These are phyloP conservation scores for Neurospora sp. DNA, from an alignment of 495 filamentous ascomycete genomes.

Conservation along the genomic window DNA sequence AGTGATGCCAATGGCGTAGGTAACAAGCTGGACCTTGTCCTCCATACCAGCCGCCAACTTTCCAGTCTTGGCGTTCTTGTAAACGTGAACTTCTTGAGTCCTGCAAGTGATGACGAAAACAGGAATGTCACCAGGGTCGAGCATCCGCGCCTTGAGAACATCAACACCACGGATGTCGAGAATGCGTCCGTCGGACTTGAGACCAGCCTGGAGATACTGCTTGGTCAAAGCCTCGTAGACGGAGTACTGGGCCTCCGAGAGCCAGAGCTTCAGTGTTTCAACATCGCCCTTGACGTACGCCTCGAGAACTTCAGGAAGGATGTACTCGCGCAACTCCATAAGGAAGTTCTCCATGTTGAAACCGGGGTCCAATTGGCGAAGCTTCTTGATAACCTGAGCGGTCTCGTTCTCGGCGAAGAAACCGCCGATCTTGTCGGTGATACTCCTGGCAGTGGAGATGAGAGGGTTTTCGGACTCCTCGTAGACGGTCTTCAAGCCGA, in stretches of 20 bases:
- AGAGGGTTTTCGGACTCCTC: constrained; percentile 95
- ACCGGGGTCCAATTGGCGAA: constrained; percentile 89
- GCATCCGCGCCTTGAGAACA: constrained; percentile 73
- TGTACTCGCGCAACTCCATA: constrained; percentile 92
- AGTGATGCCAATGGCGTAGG: constrained; percentile 94
- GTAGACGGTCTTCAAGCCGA: constrained; percentile 72
- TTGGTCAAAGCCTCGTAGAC: constrained; percentile 91
- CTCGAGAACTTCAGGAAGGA: constrained; percentile 92
- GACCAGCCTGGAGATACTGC: constrained; percentile 85
- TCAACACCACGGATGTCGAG: constrained; percentile 92
- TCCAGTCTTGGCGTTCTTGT: constrained; percentile 78
- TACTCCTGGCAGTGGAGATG: constrained; percentile 83
- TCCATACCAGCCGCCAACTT: constrained; percentile 97
- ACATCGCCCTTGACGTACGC: constrained; percentile 95
- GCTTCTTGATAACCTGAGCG: constrained; percentile 91
- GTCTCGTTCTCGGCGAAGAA: constrained; percentile 99
- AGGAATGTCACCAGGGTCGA: constrained; percentile 94
- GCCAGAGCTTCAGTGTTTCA: constrained; percentile 85
- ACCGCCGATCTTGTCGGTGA: constrained; percentile 83
- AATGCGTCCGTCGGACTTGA: constrained; percentile 89
- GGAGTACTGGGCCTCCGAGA: constrained; percentile 86
- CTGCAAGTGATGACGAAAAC: constrained; percentile 94
- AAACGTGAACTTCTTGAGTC: constrained; percentile 97
- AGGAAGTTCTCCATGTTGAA: constrained; percentile 94
- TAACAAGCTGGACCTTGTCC: constrained; percentile 94